Evolutionary conservation across 73 alveolate species (phyloP), one percentile per base, ranked within the genome.

Genomic region (Symbiodinium natans): DNA sequence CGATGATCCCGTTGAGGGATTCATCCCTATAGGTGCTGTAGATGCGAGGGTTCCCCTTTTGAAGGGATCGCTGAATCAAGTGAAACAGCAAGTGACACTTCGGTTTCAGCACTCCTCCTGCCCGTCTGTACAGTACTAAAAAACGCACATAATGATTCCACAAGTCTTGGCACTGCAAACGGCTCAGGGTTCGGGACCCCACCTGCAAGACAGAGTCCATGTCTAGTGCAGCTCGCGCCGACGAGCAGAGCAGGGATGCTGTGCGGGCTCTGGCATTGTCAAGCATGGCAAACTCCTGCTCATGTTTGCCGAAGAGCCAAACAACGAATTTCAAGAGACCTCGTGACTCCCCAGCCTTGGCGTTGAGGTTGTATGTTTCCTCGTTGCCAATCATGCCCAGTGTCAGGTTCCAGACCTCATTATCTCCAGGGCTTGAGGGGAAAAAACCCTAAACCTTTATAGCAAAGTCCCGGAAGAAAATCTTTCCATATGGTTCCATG

Each of bases 351-450:
- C 83, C 93, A 15, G 93, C 93, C 40, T 86, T 86, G 19, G 93
- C 93, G 9, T 34, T 40, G 19, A 86, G 83, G 29, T 41, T 34
- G n/a, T 77, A 77, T 6, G n/a, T 31, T 3, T 86, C 93, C 39
- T 17, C 40, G 31, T 38, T 54, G 17, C 93, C 93, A 52, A 86
- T 2, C 93, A 86, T 86, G 9, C 42, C 19, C 40, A 54, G 2
- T 15, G 93, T 86, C 54, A 86, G 21, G n/a, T 86, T 86, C 93
- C 93, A 86, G 9, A 86, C 93, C 93, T 84, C 29, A 11, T 19
- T 6, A 3, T 19, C 43, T 4, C 2, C 41, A 75, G 3, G 86
- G 41, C n/a, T 75, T 33, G 87, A 38, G 38, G 36, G 31, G 21
- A 10, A 23, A 6, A 10, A 74, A 31, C 6, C 27, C 9, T 33